Percentiles rank a stretch among this genome's conserved stretches.
phyloP scores from a whole-genome alignment of 345 rosid genomes.

The Adansonia digitata region DNA sequence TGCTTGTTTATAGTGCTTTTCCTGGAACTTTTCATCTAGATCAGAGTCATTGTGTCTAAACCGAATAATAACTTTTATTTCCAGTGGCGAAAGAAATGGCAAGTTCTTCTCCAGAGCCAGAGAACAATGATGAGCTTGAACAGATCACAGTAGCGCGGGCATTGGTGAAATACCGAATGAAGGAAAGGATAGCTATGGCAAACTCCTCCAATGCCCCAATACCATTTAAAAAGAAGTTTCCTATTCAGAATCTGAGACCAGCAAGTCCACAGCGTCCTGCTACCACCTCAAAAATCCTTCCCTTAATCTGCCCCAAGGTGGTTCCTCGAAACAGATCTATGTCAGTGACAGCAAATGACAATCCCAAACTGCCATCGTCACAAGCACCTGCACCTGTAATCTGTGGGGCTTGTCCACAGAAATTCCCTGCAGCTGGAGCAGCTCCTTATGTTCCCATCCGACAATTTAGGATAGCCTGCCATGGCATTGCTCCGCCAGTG shows the following conservation, averaged over 20 bases:
- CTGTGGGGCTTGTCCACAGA: slow-evolving; percentile 37
- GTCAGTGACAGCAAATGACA: slow-evolving; percentile 27
- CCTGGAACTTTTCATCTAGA: neutral
- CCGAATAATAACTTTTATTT: neutral
- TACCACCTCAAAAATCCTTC: slow-evolving; percentile 80
- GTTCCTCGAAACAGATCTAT: slow-evolving; percentile 47
- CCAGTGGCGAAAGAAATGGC: slow-evolving; percentile 95
- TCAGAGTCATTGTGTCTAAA: neutral
- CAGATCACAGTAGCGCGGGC: slow-evolving; percentile 85
- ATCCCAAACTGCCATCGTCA: slow-evolving; percentile 6
- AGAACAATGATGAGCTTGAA: too few relatives aligned
- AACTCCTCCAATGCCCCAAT: slow-evolving; percentile 46
- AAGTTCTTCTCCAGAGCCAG: too few relatives aligned
- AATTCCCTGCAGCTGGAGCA: slow-evolving; percentile 69
- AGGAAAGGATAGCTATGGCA: slow-evolving; percentile 66
- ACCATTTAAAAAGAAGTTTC: slow-evolving; percentile 64
- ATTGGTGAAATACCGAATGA: slow-evolving; percentile 54
- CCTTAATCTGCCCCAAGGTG: slow-evolving; percentile 66
- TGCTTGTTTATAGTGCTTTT: neutral
- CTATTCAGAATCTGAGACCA: slow-evolving; percentile 62
- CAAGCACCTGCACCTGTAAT: slow-evolving; percentile 32
- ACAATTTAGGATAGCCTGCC: slow-evolving; percentile 51
- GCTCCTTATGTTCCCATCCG: slow-evolving; percentile 75
- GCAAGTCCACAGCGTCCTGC: slow-evolving; percentile 73
- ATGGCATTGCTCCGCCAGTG: slow-evolving; percentile 77